Evolutionary conservation across 2,329 filamentous ascomycete species (phyloP).

Genomic region (Calonectria ilicicola): DNA sequence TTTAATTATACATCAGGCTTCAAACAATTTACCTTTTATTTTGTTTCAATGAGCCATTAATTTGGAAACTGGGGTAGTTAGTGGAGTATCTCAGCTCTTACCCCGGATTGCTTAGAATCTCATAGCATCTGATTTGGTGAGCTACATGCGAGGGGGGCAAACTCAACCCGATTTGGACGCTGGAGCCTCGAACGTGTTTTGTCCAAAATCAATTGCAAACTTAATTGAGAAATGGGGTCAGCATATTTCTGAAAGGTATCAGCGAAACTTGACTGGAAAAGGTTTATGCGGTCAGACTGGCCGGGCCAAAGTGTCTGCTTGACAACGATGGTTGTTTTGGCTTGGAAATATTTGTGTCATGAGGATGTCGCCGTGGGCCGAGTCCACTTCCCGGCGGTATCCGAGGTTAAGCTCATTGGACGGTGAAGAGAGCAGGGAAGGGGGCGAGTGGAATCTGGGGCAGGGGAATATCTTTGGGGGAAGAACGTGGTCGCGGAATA

Average conservation of each 20-base stretch:
- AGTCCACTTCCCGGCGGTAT: constrained; percentile 7
- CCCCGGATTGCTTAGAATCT: constrained; percentile 11
- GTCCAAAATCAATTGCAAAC: not conserved
- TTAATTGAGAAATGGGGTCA: not conserved
- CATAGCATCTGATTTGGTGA: not conserved
- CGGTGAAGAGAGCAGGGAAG: not conserved
- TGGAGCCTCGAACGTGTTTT: not conserved
- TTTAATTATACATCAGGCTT: constrained; percentile 18
- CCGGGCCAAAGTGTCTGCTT: not conserved
- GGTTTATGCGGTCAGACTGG: not conserved
- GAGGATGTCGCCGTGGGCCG: constrained; percentile 16
- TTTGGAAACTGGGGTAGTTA: not conserved
- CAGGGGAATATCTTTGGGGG: not conserved
- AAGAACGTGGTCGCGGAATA: constrained; percentile 11
- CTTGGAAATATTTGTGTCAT: not conserved
- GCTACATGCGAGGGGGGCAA: not conserved
- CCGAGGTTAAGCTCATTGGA: constrained; percentile 4
- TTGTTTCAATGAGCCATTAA: not conserved
- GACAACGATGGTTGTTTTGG: not conserved
- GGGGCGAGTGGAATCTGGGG: constrained; percentile 12
- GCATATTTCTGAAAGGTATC: not conserved
- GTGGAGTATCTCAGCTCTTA: not conserved
- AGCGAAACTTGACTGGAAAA: constrained; percentile 1
- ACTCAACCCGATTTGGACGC: not conserved
- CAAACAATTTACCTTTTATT: constrained; percentile 10